Conservation (phyloP, 352 stramenopile species). For the Phytophthora sojae region DNA sequence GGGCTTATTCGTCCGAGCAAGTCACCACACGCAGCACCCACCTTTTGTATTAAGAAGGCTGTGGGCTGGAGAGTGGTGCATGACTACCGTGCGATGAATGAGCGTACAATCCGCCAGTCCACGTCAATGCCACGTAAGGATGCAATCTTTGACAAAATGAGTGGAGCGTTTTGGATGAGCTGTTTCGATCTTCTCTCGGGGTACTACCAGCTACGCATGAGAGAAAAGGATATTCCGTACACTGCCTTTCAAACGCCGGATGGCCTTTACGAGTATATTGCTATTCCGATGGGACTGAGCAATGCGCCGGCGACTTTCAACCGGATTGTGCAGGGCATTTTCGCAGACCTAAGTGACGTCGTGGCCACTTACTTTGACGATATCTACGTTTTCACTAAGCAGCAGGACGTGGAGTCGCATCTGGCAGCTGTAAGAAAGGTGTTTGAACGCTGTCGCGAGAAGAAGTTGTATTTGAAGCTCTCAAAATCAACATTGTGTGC, state of each 20-base stretch:
- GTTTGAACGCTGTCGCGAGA: neutral
- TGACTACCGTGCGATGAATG: constrained; percentile 17
- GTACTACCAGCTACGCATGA: constrained; percentile 11
- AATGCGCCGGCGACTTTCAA: constrained; percentile 8
- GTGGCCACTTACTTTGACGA: constrained; percentile 12
- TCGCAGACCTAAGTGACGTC: neutral
- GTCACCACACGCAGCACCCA: constrained; percentile 11
- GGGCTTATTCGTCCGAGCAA: no score
- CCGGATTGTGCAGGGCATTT: neutral
- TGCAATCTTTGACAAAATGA: constrained; percentile 12
- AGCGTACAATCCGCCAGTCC: constrained; percentile 1
- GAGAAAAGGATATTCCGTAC: constrained; percentile 1
- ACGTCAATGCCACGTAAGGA: constrained; percentile 18
- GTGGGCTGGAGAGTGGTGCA: constrained; percentile 9
- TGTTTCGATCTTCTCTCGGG: constrained; percentile 17
- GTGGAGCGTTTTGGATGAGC: neutral
- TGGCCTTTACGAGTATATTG: neutral
- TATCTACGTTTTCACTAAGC: constrained; percentile 5
- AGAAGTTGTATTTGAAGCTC: constrained; percentile 7
- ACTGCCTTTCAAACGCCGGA: constrained; percentile 11
- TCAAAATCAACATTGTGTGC: constrained; percentile 11
- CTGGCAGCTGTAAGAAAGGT: neutral
- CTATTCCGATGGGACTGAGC: neutral
- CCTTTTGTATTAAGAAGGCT: constrained; percentile 13
- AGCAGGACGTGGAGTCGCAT: constrained; percentile 1